Evolutionary conservation across 257 asterid genomes (phyloP), one percentile per base, ranked within the genome.

Genomic region (Marsdenia floribunda): DNA sequence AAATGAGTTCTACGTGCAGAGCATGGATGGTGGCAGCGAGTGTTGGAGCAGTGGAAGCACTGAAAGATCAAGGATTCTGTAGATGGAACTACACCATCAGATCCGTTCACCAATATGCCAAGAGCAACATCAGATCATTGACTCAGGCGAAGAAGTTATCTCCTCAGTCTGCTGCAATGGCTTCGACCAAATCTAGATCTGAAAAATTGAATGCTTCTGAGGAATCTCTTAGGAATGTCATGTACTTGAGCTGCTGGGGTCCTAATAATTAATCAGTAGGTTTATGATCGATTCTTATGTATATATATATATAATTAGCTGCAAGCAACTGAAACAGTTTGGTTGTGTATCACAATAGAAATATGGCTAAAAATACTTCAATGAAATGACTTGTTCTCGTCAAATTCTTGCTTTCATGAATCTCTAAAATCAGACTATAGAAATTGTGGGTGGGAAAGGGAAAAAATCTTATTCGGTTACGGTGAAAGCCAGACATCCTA

Each of bases 401-500:
- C 33, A 1, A 42, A 42, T 42, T 42, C 47, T 42, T 42, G 12
- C 12, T 42, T 38, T 42, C 47, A 42, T 42, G 47, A 42, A 42
- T 40, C 46, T 40, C 46, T 5, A 0, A 5, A 40, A 5, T 40
- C 1, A 5, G 46, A 4, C 7, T 0, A 8, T 40, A 1, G 7
- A 40, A 40, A 5, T 40, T 40, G 47, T 0, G 0, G 8, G 1
- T 42, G 8, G 8, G 9, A 42, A 42, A 42, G 9, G 8, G 9
- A 42, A 42, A 42, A 42, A 5, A 42, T 0, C 1, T 29, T 29
- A 0, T 86, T 91, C 97, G 96, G 79, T 83, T 88, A 91, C 95
- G 97, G 95, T 88, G 93, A 91, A 91, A 89, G 96, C 96, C 98
- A 89, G 95, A 89, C 83, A 91, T 93, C 98, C 98, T 89, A 84